Evolutionary conservation across 1,139 yeast genomes (phyloP).

Genomic region (Yamadazyma blattariae): DNA sequence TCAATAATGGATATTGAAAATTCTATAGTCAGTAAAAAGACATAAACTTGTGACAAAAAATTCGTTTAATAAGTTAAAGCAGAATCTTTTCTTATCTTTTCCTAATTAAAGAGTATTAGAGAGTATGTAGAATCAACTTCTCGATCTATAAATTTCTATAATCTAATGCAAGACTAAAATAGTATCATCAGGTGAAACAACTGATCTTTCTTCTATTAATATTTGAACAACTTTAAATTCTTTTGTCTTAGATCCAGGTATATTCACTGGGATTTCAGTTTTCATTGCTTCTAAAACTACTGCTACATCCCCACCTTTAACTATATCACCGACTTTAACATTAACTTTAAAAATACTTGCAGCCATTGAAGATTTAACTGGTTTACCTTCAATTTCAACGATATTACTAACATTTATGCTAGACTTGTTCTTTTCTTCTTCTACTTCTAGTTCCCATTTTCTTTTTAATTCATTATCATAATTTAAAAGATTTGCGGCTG

Average conservation of each 20-base stretch:
- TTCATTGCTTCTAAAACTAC: slow-evolving; percentile 37
- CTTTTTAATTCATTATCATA: slow-evolving; percentile 4
- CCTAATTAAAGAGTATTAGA: too few relatives aligned
- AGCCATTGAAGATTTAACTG: slow-evolving; percentile 12
- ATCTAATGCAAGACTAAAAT: background rate
- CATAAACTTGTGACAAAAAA: too few relatives aligned
- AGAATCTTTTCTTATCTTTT: too few relatives aligned
- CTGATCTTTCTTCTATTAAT: background rate
- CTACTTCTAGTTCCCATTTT: slow-evolving; percentile 7
- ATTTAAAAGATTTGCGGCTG: slow-evolving; percentile 3
- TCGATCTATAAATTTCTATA: slow-evolving; percentile 7
- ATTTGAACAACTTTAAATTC: background rate
- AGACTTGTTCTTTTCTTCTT: background rate
- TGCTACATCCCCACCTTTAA: slow-evolving; percentile 26
- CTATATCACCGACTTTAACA: slow-evolving; percentile 22
- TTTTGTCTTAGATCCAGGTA: slow-evolving; percentile 19
- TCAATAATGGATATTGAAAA: too few relatives aligned
- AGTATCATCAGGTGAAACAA: slow-evolving; percentile 2
- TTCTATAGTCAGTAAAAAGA: too few relatives aligned
- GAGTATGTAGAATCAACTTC: too few relatives aligned
- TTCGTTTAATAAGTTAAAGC: too few relatives aligned
- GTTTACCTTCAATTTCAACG: slow-evolving; percentile 3
- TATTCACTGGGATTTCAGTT: slow-evolving; percentile 40
- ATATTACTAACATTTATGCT: background rate
- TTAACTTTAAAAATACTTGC: slow-evolving; percentile 18